A percentile compares a stretch with the other conserved stretches of the same genome.
phyloP scores from a whole-genome alignment of 1,139 yeast genomes.

The Casaregolazyma lundiana region DNA sequence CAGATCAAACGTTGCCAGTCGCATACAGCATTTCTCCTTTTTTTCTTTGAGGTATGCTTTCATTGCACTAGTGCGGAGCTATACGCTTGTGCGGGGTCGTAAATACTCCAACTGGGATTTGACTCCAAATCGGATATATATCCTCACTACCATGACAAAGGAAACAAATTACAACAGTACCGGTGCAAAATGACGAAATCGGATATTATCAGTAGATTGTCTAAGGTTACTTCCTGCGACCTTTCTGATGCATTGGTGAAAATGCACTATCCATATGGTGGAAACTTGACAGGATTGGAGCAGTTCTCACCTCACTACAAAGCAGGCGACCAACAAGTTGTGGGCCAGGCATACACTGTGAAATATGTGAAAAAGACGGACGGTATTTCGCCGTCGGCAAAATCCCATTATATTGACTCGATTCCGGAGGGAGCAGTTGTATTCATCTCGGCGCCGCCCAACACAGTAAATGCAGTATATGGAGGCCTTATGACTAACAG shows the following conservation, averaged over 20 bases:
- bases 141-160: background rate
- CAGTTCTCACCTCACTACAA: conserved; percentile 13
- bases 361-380: conserved; percentile 65
- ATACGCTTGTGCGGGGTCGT: background rate
- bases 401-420: conserved; percentile 55
- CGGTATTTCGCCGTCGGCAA: conserved; percentile 58
- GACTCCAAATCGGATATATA: background rate
- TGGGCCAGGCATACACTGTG: conserved; percentile 68
- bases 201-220: background rate
- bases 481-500: conserved; percentile 82
- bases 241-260: background rate
- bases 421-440: conserved; percentile 53
- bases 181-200: background rate
- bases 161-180: background rate
- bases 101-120: background rate
- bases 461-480: conserved; percentile 58
- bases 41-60: too few relatives aligned
- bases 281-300: conserved; percentile 6
- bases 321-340: conserved; percentile 32
- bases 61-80: background rate
- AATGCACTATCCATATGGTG: background rate
- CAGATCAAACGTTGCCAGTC: too few relatives aligned
- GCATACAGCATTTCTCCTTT: too few relatives aligned
- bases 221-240: background rate
- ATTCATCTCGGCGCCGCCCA: conserved; percentile 47